These are phyloP conservation scores for Pseudisothecium myosuroides DNA, from an alignment of 225 moss, liverwort and hornwort genomes.

Conservation along the genomic window DNA sequence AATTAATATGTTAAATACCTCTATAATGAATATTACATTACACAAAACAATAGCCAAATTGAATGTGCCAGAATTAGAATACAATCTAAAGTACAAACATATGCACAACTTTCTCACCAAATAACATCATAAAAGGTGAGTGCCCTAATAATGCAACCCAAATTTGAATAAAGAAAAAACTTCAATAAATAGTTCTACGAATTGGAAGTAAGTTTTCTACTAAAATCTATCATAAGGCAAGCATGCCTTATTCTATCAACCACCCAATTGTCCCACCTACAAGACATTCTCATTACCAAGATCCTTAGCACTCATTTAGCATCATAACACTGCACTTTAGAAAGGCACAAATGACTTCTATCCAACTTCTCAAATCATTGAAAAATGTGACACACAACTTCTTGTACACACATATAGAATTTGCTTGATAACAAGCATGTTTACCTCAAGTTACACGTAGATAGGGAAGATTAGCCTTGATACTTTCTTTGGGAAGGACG, in stretches of 20 bases:
- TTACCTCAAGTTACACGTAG: neutral
- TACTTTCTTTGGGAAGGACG: neutral
- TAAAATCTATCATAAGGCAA: neutral
- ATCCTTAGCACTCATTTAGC: neutral
- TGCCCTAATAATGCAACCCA: rapidly evolving
- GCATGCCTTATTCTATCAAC: neutral
- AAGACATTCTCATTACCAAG: neutral
- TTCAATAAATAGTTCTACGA: too few species aligned
- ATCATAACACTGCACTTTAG: too few species aligned
- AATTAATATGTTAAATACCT: neutral
- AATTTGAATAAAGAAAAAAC: neutral
- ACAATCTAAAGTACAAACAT: neutral
- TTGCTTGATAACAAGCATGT: too few species aligned
- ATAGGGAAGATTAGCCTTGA: neutral
- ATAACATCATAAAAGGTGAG: neutral
- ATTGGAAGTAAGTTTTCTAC: neutral
- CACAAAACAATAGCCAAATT: neutral
- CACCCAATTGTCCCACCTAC: neutral
- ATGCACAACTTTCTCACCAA: neutral
- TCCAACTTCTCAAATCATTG: neutral
- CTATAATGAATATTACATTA: neutral
- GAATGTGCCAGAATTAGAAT: too few species aligned
- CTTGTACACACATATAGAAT: neutral
- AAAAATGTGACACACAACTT: neutral
- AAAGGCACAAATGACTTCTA: too few species aligned